phyloP scores from a whole-genome alignment of 2,329 filamentous ascomycete genomes.

The Pezicula carpinea region DNA sequence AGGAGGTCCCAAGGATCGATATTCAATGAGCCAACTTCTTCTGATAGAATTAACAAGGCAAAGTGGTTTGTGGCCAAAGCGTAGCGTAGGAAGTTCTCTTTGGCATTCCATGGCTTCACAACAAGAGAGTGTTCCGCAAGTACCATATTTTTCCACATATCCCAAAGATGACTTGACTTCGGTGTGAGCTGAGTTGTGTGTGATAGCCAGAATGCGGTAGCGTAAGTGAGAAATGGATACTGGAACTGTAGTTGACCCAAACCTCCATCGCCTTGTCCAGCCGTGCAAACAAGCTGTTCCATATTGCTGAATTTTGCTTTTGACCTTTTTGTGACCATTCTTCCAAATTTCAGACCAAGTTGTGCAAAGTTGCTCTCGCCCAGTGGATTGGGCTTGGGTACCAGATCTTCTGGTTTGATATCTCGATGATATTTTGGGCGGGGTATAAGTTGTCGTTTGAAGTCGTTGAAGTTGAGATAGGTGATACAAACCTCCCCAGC shows the following conservation, averaged over 20 bases:
- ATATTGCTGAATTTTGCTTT: not conserved
- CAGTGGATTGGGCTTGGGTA: no score
- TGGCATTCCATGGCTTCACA: no score
- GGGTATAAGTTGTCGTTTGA: slow-evolving; percentile 23
- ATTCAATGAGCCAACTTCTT: no score
- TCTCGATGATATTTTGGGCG: no score
- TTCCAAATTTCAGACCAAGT: not conserved
- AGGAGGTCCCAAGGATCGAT: no score
- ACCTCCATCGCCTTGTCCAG: no score
- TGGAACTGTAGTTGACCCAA: not conserved
- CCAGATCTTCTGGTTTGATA: no score
- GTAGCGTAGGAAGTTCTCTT: slow-evolving; percentile 5
- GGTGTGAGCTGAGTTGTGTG: slow-evolving; percentile 1
- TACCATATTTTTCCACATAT: slow-evolving; percentile 12
- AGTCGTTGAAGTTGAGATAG: slow-evolving; percentile 36
- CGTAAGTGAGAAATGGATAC: slow-evolving; percentile 14
- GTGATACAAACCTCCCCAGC: slow-evolving; percentile 34
- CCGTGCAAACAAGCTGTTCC: not conserved
- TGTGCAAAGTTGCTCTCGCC: not conserved
- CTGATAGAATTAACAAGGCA: not conserved
- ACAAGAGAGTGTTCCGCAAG: slow-evolving; percentile 3
- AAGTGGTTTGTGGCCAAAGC: slow-evolving; percentile 2
- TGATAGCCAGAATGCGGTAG: slow-evolving; percentile 9
- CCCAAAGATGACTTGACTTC: not conserved
- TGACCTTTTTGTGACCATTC: not conserved